A percentile compares a stretch with the other conserved stretches of the same genome.
Evolutionary conservation across 1,284 basidiomycete species (phyloP).

Genomic region (Rhodotorula sp.): DNA sequence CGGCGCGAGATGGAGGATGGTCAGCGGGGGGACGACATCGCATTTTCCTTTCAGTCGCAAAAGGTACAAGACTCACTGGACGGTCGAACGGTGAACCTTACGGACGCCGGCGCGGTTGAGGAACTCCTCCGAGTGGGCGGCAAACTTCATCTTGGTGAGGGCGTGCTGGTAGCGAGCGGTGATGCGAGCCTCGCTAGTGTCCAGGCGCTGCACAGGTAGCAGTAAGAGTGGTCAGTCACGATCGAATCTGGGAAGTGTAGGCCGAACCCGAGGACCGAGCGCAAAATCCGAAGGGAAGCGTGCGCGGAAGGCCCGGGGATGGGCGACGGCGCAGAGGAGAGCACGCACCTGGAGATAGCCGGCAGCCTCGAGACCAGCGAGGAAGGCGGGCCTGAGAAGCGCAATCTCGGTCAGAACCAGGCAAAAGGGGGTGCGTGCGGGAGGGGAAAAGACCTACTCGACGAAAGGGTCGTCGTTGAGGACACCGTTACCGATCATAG

Average conservation of each 20-base stretch:
- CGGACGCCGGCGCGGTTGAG: constrained; percentile 26
- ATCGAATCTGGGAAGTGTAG: no score
- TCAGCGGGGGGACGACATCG: not conserved
- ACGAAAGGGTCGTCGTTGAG: constrained; percentile 19
- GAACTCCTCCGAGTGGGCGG: constrained; percentile 35
- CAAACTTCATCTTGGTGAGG: constrained; percentile 32
- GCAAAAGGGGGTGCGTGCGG: not conserved
- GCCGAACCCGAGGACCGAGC: no score
- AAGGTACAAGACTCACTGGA: constrained; percentile 13
- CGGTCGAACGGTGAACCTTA: constrained; percentile 36
- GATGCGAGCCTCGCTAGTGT: constrained; percentile 33
- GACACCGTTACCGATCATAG: not conserved
- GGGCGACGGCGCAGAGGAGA: no score
- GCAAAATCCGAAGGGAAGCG: no score
- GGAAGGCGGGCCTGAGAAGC: constrained; percentile 18
- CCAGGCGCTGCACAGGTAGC: constrained; percentile 15
- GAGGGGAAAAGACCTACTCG: constrained; percentile 1
- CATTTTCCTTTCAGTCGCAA: not conserved
- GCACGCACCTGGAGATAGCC: constrained; percentile 32
- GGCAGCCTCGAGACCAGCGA: constrained; percentile 31
- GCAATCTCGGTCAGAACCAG: not conserved
- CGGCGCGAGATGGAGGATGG: no score
- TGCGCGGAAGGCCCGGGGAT: no score
- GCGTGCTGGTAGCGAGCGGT: constrained; percentile 39
- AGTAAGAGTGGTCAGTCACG: not conserved